Evolutionary conservation across 805 yeast genomes (phyloP).

Genomic region (Wickerhamiella sergipiensis): DNA sequence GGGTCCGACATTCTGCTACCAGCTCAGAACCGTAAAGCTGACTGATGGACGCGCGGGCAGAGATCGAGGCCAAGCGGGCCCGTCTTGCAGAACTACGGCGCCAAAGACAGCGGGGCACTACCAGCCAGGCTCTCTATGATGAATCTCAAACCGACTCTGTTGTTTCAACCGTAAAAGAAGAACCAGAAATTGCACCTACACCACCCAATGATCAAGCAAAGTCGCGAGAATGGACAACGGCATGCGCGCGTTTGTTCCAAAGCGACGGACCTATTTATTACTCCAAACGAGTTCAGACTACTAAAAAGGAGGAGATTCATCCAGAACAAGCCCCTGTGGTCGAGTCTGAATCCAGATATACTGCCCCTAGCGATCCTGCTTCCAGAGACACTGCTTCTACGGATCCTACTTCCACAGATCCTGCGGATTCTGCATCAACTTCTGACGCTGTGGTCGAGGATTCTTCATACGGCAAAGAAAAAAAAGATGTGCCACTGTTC

Average conservation of each 20-base stretch:
- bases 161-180: background rate
- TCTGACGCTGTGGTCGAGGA: no score
- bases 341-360: no score
- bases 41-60: conserved; percentile 23
- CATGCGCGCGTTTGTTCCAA: background rate
- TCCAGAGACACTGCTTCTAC: no score
- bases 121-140: background rate
- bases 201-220: background rate
- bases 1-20: background rate
- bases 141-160: background rate
- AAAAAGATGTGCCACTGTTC: no score
- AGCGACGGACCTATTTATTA: conserved; percentile 1
- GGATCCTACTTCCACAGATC: no score
- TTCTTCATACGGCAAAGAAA: no score
- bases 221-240: background rate
- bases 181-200: no score
- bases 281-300: conserved; percentile 4
- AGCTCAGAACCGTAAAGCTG: background rate
- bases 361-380: no score
- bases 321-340: background rate
- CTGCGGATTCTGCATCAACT: no score
- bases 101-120: conserved; percentile 24
- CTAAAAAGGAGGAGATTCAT: background rate
- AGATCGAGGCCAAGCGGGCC: conserved; percentile 40
- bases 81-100: conserved; percentile 37